phyloP scores from a whole-genome alignment of 306 rosid genomes.

The Prunus mume region DNA sequence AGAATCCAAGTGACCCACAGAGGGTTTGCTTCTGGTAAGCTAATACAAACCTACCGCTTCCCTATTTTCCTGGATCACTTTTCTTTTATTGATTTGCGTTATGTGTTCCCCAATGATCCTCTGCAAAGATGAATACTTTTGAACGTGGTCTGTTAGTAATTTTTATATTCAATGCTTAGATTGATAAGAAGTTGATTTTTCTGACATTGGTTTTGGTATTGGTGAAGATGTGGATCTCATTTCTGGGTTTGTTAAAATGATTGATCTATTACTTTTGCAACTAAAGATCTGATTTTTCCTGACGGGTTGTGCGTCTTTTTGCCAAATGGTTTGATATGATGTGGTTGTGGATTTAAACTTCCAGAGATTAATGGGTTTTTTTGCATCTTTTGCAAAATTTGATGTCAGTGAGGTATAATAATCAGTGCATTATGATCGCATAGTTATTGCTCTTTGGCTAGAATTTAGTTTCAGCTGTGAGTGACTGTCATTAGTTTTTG shows the following conservation, averaged over 20 bases:
- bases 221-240: slow-evolving; percentile 30
- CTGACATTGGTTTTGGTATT: neutral
- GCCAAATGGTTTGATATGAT: slow-evolving; percentile 6
- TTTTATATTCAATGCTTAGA: neutral
- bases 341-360: neutral
- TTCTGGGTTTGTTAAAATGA: slow-evolving; percentile 16
- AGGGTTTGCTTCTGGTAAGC: slow-evolving; percentile 59
- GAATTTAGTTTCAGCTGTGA: neutral
- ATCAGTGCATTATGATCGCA: neutral
- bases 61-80: neutral
- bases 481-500: neutral
- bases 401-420: neutral
- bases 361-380: slow-evolving; percentile 2
- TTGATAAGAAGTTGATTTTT: neutral
- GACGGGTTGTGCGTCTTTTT: slow-evolving; percentile 13
- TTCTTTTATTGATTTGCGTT: neutral
- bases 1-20: slow-evolving; percentile 57
- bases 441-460: neutral
- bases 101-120: neutral
- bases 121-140: slow-evolving; percentile 5
- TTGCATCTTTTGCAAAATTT: neutral
- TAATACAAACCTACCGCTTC: neutral
- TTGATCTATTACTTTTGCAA: slow-evolving; percentile 22
- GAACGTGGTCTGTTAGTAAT: neutral
- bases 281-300: slow-evolving; percentile 18